phyloP scores from a whole-genome alignment of 208 protist genomes.

The Acanthamoeba healyi region DNA sequence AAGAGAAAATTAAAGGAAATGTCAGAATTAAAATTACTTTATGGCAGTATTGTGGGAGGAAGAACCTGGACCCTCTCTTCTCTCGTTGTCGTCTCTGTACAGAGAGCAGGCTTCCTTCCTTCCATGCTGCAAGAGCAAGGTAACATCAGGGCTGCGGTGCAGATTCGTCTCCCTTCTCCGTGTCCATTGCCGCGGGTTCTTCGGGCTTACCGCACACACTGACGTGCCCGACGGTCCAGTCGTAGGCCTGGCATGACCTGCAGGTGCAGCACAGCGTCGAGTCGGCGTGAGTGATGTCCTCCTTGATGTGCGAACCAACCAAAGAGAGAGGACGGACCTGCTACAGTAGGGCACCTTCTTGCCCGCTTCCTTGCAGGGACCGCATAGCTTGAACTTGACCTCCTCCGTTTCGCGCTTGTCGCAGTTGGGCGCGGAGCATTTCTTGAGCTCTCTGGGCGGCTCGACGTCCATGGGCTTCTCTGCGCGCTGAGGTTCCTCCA shows the following conservation, averaged over 20 bases:
- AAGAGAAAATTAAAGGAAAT: too few relatives aligned
- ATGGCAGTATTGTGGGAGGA: too few relatives aligned
- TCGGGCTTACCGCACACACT: conserved; percentile 30
- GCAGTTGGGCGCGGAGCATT: conserved; percentile 53
- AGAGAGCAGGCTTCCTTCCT: too few relatives aligned
- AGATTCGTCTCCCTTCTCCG: neutral
- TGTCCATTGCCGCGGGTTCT: neutral
- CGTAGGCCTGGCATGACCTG: conserved; percentile 1
- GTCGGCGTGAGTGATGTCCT: neutral
- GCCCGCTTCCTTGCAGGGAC: neutral
- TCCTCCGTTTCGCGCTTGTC: neutral
- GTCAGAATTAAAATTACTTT: too few relatives aligned
- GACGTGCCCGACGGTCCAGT: conserved; percentile 38
- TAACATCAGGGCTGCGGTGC: too few relatives aligned
- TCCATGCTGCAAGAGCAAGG: too few relatives aligned
- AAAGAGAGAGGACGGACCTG: neutral
- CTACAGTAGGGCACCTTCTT: conserved; percentile 58
- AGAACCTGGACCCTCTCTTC: too few relatives aligned
- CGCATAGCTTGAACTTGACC: conserved; percentile 43
- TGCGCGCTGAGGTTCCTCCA: neutral
- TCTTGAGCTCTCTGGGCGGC: neutral
- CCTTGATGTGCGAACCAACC: too few relatives aligned
- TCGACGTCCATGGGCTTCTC: conserved; percentile 11
- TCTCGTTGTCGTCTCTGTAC: too few relatives aligned
- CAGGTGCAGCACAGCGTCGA: neutral